Percentiles rank a stretch among this genome's conserved stretches.
Conservation (phyloP, 805 yeast genomes). For the Barnettozyma botsteinii region DNA sequence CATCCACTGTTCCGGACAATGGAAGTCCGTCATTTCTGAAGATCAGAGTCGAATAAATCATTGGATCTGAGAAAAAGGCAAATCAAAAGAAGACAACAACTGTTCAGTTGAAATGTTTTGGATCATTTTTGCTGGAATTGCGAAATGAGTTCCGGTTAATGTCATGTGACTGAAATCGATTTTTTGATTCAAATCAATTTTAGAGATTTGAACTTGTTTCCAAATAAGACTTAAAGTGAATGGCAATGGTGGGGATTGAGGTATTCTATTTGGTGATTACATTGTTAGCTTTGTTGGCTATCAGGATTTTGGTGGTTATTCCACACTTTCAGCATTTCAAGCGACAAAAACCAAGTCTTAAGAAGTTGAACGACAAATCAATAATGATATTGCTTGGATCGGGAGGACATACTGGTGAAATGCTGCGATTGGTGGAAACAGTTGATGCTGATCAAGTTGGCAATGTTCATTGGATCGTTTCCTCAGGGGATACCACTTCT, state of each 20-base stretch:
- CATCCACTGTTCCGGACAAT: constrained; percentile 85
- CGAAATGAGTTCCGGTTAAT: too few relatives aligned
- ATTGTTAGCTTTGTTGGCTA: neutral
- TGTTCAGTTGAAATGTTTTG: too few relatives aligned
- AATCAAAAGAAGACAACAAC: neutral
- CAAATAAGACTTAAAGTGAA: too few relatives aligned
- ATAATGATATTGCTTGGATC: constrained; percentile 62
- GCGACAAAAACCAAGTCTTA: neutral
- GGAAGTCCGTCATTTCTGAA: constrained; percentile 78
- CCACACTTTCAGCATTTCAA: constrained; percentile 13
- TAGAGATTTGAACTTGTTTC: too few relatives aligned
- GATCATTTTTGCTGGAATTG: too few relatives aligned
- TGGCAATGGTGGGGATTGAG: too few relatives aligned
- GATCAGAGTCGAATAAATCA: constrained; percentile 65
- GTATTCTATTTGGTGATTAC: neutral
- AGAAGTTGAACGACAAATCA: constrained; percentile 10
- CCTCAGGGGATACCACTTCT: constrained; percentile 50
- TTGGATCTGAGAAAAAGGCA: too few relatives aligned
- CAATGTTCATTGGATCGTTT: constrained; percentile 31
- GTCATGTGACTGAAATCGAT: neutral
- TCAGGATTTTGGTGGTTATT: constrained; percentile 12
- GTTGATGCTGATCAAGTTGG: constrained; percentile 22
- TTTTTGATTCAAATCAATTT: too few relatives aligned
- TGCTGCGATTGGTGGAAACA: constrained; percentile 59
- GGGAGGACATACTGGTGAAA: constrained; percentile 97